Evolutionary conservation across 345 rosid genomes (phyloP), one percentile per base, ranked within the genome.

Genomic region (Eucalyptus marginata): DNA sequence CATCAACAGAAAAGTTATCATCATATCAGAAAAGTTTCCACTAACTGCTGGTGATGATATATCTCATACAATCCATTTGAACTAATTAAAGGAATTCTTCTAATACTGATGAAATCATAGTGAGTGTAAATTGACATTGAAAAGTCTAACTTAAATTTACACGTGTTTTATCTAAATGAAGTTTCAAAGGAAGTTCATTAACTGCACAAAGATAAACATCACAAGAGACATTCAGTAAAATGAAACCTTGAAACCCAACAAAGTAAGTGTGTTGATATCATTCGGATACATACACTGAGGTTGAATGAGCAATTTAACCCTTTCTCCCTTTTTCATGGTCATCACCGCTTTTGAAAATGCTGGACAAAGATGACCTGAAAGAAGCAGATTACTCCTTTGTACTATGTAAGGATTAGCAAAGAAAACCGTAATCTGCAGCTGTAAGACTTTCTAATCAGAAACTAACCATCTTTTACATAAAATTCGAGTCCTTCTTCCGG

Each of bases 241-340:
- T 64, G 76, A 64, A 64, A 64, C 33, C 76, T 64, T n/a, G 36
- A n/a, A 64, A 64, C 76, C 76, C 76, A 64, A 64, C 36, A 64
- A n/a, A n/a, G 76, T 64, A 64, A n/a, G 76, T n/a, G 40, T 2
- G 18, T 1, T 14, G 4, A 64, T 64, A n/a, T 76, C 47, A 10
- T 56, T 15, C 22, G 25, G 86, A 81, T 58, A 89, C 94, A 29
- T 92, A 95, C 96, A 93, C 49, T 91, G 93, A 86, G 95, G 94
- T 68, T 93, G 95, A 86, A 95, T 91, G 71, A 90, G 91, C 87
- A 95, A 91, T 89, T 92, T 89, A 81, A 86, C 94, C 88, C 92
- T 95, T 92, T 95, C 97, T 68, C 96, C 94, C 49, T 83, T 86
- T 87, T 56, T 90, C 97, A 95, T 94, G 90, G 95, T 94, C 89